Base-by-base conservation (phyloP, 345 rosid genomes). In the Microthlaspi erraticum region DNA sequence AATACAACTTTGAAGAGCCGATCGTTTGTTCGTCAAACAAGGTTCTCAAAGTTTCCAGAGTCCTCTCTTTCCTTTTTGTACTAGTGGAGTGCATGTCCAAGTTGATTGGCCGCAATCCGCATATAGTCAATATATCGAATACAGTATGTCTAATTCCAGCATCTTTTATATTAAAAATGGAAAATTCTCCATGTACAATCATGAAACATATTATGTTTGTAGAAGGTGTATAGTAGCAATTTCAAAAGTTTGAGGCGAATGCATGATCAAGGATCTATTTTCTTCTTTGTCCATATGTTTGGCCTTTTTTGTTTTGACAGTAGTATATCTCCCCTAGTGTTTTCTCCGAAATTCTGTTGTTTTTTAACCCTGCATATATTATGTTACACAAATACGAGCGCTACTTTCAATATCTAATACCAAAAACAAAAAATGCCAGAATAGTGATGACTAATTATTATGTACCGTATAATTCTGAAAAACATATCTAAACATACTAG, bases 31-130 rank as follows among this genome's bases (percentile, higher is more conserved):
- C 42, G 31, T 58, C 62, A 57, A 3, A 57, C 62, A 36, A 34
- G 8, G 1, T 14, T 56, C 61, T 32, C 39, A 42, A 8, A 10
- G 18, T 63, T 46, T 32, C 11, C 11, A 7, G 29, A 46, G 32
- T 33, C 39, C 42, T 31, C 41, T 45, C 17, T 45, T 45, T 62
- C n/a, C n/a, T 61, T 61, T 61, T 14, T 62, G 29, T 45, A 44
- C 1, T 34, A 44, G 11, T 12, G 17, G 31, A 31, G 42, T 42
- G 45, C 41, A 16, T 14, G 7, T 43, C 50, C 37, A 26, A 45
- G 11, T 18, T 33, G 31, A 46, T 62, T 62, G 31, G 42, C 41
- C 14, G 41, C 50, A 26, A 26, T 26, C 29, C 29, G 4, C 29
- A 13, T 32, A 17, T 7, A 31, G 41, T 45, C 41, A 62, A 34